Evolutionary conservation across 306 rosid genomes (phyloP).

Genomic region (Ceratonia siliqua): DNA sequence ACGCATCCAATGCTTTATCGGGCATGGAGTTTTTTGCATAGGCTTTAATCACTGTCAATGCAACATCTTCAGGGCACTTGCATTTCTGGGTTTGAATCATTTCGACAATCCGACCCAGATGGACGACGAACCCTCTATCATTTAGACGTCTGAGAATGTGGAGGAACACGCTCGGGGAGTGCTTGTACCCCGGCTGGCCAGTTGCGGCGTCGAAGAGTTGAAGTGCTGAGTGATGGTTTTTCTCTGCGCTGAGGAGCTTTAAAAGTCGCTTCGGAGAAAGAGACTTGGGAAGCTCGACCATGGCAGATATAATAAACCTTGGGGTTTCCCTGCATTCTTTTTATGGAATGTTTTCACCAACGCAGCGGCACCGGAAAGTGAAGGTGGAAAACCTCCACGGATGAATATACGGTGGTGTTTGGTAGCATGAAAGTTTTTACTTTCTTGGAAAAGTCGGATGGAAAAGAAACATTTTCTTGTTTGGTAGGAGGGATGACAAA

Average conservation of each 20-base stretch:
- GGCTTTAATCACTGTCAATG: constrained; percentile 70
- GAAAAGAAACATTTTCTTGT: too few species aligned
- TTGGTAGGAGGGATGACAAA: too few species aligned
- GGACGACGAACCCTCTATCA: constrained; percentile 48
- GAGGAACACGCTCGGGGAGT: constrained; percentile 61
- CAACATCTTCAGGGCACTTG: constrained; percentile 71
- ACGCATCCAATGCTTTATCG: constrained; percentile 58
- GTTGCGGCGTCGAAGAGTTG: constrained; percentile 66
- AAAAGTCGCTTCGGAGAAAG: constrained; percentile 61
- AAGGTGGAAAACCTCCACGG: too few species aligned
- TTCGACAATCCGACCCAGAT: constrained; percentile 50
- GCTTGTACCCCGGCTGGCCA: constrained; percentile 50
- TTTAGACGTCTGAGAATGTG: constrained; percentile 69
- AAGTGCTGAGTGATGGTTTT: constrained; percentile 57
- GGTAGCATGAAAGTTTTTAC: too few species aligned
- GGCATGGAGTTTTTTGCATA: constrained; percentile 78
- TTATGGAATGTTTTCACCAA: background rate
- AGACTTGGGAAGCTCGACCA: constrained; percentile 64
- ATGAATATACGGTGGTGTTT: too few species aligned
- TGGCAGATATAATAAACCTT: constrained; percentile 35
- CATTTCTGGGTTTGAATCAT: constrained; percentile 55
- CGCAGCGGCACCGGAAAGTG: background rate
- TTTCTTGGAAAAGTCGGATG: too few species aligned
- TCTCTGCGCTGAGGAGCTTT: constrained; percentile 73
- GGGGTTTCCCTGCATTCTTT: background rate